A percentile compares a stretch with the other conserved stretches of the same genome.
These are phyloP conservation scores for Tolypocladium inflatum DNA, from an alignment of 2,329 filamentous ascomycete species.

Conservation along the genomic window DNA sequence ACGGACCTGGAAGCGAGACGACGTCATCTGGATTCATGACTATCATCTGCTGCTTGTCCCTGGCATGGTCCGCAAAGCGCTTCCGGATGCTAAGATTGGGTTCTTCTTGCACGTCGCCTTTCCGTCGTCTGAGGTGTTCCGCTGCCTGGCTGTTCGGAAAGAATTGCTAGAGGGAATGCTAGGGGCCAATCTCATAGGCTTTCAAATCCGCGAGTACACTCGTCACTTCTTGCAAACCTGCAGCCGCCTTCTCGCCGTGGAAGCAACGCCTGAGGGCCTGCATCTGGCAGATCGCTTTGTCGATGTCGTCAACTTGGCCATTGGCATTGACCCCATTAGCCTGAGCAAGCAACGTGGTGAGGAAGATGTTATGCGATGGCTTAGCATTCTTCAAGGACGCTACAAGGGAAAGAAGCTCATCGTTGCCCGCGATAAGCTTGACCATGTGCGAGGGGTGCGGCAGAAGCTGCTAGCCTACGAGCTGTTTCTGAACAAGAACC, in stretches of 20 bases:
- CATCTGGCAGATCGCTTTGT: slow-evolving; percentile 90
- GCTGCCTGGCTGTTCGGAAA: slow-evolving; percentile 78
- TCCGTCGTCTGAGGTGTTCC: slow-evolving; percentile 91
- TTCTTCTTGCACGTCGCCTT: slow-evolving; percentile 95
- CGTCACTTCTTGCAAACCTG: slow-evolving; percentile 94
- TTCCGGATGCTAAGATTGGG: slow-evolving; percentile 88
- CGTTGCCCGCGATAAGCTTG: slow-evolving; percentile 88
- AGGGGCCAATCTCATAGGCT: slow-evolving; percentile 83
- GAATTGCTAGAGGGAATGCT: slow-evolving; percentile 87
- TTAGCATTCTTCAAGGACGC: slow-evolving; percentile 68
- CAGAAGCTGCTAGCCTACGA: slow-evolving; percentile 91
- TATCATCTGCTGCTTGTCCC: slow-evolving; percentile 89
- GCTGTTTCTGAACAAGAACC: slow-evolving; percentile 87
- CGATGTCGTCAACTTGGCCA: slow-evolving; percentile 74
- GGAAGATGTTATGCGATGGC: slow-evolving; percentile 66
- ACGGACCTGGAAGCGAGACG: slow-evolving; percentile 85
- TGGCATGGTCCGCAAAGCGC: slow-evolving; percentile 77
- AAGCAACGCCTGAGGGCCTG: slow-evolving; percentile 78
- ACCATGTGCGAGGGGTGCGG: slow-evolving; percentile 82
- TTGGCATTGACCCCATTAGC: slow-evolving; percentile 80
- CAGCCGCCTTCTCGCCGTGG: slow-evolving; percentile 80
- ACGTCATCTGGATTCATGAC: slow-evolving; percentile 91
- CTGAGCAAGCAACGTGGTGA: slow-evolving; percentile 63
- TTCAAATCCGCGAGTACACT: slow-evolving; percentile 88
- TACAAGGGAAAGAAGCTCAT: slow-evolving; percentile 87